Evolutionary conservation across 441 rosid species (phyloP).

Genomic region (Theobroma grandiflorum): DNA sequence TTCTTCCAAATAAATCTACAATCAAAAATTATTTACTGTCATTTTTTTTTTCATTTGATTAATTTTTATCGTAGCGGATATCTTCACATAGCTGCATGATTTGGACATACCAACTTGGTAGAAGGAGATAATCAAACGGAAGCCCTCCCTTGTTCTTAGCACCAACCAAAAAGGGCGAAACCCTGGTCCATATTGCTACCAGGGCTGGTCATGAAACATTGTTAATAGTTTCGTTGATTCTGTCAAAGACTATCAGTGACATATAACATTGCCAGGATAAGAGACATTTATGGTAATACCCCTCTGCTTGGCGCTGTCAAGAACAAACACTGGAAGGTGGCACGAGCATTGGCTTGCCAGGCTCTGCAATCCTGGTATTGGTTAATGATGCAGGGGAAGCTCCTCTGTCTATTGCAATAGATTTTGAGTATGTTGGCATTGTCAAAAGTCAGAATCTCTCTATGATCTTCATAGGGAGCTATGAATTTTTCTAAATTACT

Average conservation of each 20-base stretch:
- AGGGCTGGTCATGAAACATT: not conserved
- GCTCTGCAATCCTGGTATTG: not conserved
- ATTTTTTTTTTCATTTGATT: no score
- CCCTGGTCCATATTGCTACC: conserved; percentile 7
- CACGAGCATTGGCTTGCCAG: not conserved
- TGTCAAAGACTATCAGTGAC: not conserved
- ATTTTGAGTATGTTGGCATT: not conserved
- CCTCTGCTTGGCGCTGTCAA: conserved; percentile 6
- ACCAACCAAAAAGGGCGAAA: not conserved
- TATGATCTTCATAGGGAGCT: no score
- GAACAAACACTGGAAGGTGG: not conserved
- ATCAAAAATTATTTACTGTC: no score
- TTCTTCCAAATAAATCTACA: no score
- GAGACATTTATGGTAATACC: not conserved
- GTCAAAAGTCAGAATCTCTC: not conserved
- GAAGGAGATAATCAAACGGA: not conserved
- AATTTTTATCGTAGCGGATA: no score
- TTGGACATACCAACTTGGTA: not conserved
- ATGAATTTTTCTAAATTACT: no score
- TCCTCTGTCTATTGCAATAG: conserved; percentile 15
- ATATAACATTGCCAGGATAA: not conserved
- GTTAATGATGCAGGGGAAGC: not conserved
- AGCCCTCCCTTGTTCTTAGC: not conserved
- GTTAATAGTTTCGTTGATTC: not conserved
- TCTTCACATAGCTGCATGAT: conserved; percentile 22